phyloP scores from a whole-genome alignment of 1,284 basidiomycete species.

The Neotropicomus parvogracilis region DNA sequence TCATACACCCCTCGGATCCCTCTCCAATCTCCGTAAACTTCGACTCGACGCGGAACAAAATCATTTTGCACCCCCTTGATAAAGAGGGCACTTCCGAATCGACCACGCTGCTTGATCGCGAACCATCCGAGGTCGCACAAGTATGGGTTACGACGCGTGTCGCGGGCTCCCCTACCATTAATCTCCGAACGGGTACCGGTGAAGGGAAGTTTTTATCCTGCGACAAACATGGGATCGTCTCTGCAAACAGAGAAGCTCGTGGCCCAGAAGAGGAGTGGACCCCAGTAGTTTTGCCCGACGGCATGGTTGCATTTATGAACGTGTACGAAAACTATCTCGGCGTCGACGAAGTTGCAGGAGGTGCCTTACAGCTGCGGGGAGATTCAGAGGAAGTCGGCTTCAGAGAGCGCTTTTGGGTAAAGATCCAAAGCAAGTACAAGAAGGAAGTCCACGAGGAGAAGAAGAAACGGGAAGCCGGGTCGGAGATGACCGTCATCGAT shows the following conservation, averaged over 20 bases:
- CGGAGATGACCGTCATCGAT: conserved; percentile 57
- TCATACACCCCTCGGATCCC: conserved; percentile 74
- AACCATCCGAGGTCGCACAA: conserved; percentile 76
- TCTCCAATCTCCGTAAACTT: conserved; percentile 71
- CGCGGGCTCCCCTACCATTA: conserved; percentile 75
- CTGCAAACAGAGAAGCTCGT: conserved; percentile 77
- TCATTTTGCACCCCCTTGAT: conserved; percentile 60
- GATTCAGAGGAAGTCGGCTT: conserved; percentile 83
- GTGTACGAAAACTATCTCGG: conserved; percentile 81
- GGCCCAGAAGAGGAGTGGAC: conserved; percentile 89
- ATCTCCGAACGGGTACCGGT: conserved; percentile 77
- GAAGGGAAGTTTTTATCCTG: conserved; percentile 85
- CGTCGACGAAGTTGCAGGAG: conserved; percentile 81
- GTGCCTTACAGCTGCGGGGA: conserved; percentile 69
- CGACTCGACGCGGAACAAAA: conserved; percentile 71
- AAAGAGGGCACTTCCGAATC: conserved; percentile 50
- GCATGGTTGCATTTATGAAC: conserved; percentile 81
- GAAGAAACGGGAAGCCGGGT: conserved; percentile 64
- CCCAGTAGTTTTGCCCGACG: conserved; percentile 68
- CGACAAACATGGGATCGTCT: conserved; percentile 77
- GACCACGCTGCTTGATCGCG: conserved; percentile 52
- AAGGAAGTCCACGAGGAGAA: conserved; percentile 80
- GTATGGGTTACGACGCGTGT: conserved; percentile 86
- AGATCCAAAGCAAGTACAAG: conserved; percentile 89
- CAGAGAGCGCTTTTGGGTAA: conserved; percentile 79